A percentile compares a stretch with the other conserved stretches of the same genome.
Conservation (phyloP, 192 early-diverging fungal genomes). For the Funneliformis geosporum region DNA sequence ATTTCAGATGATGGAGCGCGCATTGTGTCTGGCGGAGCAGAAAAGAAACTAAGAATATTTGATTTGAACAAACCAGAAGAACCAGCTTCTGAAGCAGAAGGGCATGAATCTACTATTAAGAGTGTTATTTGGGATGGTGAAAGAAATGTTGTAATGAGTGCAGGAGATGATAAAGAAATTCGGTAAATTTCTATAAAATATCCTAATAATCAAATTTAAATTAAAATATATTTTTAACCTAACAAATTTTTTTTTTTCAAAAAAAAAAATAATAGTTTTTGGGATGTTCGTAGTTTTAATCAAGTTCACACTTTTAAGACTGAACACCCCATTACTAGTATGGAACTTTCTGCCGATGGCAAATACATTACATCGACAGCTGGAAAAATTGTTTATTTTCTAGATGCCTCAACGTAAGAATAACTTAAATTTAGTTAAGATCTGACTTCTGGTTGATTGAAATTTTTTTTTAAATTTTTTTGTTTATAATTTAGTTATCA, state of each 20-base stretch:
- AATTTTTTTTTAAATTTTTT: not conserved
- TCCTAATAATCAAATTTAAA: not conserved
- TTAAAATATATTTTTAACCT: not conserved
- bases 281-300: slow-evolving; percentile 71
- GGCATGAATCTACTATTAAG: slow-evolving; percentile 60
- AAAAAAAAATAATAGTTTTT: slow-evolving; percentile 52
- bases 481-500: slow-evolving; percentile 39
- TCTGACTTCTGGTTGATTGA: slow-evolving; percentile 2
- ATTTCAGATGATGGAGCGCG: slow-evolving; percentile 69
- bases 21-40: slow-evolving; percentile 81
- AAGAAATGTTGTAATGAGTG: slow-evolving; percentile 58
- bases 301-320: slow-evolving; percentile 65
- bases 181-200: slow-evolving; percentile 33
- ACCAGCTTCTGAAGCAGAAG: slow-evolving; percentile 49
- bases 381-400: slow-evolving; percentile 73
- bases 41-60: slow-evolving; percentile 81
- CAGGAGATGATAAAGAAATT: slow-evolving; percentile 60
- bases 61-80: slow-evolving; percentile 64
- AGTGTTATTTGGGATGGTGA: slow-evolving; percentile 64
- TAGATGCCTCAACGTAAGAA: slow-evolving; percentile 67
- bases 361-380: slow-evolving; percentile 76
- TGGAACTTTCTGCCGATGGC: slow-evolving; percentile 76
- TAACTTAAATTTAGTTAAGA: slow-evolving; percentile 35
- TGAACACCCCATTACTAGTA: slow-evolving; percentile 65
- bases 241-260: not conserved